A percentile compares a stretch with the other conserved stretches of the same genome.
Evolutionary conservation across 768 basidiomycete genomes (phyloP).

Genomic region (Chalciporus piperatus): DNA sequence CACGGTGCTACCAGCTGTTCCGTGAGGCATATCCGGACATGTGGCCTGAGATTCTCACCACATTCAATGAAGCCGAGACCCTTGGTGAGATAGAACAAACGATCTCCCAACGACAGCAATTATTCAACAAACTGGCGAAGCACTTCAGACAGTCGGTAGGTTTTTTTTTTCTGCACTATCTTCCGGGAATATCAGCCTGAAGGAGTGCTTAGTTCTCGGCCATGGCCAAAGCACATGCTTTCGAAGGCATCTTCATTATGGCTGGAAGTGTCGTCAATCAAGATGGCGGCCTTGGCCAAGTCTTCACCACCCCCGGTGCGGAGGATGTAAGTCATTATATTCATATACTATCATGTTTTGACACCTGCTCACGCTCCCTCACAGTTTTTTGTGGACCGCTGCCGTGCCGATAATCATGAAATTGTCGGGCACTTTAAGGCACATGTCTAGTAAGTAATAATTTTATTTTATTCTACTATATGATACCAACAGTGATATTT

Average conservation of each 20-base stretch:
- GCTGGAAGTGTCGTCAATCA: not conserved
- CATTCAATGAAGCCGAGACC: not conserved
- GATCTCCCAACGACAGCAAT: not conserved
- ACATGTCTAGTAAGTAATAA: not conserved
- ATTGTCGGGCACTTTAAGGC: not conserved
- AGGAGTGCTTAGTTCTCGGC: not conserved
- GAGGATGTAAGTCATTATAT: not conserved
- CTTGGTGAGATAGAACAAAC: not conserved
- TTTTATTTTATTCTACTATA: not conserved
- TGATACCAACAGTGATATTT: too few species aligned
- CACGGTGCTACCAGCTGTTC: not conserved
- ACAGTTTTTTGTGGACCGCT: not conserved
- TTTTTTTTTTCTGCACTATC: too few species aligned
- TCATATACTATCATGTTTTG: too few species aligned
- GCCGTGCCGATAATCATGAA: not conserved
- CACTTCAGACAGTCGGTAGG: not conserved
- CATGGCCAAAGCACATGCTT: not conserved
- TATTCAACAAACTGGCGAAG: not conserved
- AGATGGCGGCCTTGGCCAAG: not conserved
- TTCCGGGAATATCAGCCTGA: not conserved
- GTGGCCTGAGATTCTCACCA: not conserved
- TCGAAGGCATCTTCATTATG: not conserved
- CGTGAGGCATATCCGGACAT: not conserved
- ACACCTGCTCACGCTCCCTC: too few species aligned
- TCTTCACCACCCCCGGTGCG: not conserved